A percentile compares a stretch with the other conserved stretches of the same genome.
Evolutionary conservation across 1,139 yeast genomes (phyloP).

Genomic region (Yamadazyma aaseri): DNA sequence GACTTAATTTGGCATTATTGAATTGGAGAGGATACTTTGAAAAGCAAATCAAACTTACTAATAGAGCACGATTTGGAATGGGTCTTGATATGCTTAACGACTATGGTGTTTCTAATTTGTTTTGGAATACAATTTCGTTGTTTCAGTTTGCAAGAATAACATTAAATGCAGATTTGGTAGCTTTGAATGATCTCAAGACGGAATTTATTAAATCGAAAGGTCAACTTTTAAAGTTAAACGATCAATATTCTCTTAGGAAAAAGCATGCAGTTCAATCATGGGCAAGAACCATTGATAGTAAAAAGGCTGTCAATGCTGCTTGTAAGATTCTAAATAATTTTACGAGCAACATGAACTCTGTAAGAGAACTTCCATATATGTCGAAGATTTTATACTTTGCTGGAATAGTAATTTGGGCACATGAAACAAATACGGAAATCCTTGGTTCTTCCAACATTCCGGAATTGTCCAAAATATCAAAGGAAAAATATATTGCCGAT

Average conservation of each 20-base stretch:
- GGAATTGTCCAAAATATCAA: too few relatives aligned
- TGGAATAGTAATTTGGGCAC: too few relatives aligned
- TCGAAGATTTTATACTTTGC: too few relatives aligned
- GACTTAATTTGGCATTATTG: too few relatives aligned
- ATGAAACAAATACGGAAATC: too few relatives aligned
- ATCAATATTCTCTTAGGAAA: too few relatives aligned
- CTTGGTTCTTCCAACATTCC: too few relatives aligned
- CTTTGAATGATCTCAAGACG: conserved; percentile 3
- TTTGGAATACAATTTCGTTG: conserved; percentile 21
- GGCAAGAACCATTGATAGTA: conserved; percentile 21
- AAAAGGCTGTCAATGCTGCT: conserved; percentile 19
- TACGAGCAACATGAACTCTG: conserved; percentile 13
- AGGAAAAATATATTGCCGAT: conserved; percentile 2
- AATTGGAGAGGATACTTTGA: too few relatives aligned
- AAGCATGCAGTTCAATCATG: conserved; percentile 17
- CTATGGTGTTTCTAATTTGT: conserved; percentile 20
- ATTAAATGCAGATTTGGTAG: conserved; percentile 8
- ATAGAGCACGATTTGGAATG: background rate
- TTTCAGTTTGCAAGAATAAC: conserved; percentile 17
- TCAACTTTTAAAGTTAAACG: conserved; percentile 12
- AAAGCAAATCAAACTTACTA: conserved; percentile 21
- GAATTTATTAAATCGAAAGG: conserved; percentile 5
- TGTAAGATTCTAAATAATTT: conserved; percentile 18
- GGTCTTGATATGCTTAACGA: too few relatives aligned
- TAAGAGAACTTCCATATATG: conserved; percentile 20